Conservation (phyloP, 805 yeast species). For the Schwanniomyces polymorphus region DNA sequence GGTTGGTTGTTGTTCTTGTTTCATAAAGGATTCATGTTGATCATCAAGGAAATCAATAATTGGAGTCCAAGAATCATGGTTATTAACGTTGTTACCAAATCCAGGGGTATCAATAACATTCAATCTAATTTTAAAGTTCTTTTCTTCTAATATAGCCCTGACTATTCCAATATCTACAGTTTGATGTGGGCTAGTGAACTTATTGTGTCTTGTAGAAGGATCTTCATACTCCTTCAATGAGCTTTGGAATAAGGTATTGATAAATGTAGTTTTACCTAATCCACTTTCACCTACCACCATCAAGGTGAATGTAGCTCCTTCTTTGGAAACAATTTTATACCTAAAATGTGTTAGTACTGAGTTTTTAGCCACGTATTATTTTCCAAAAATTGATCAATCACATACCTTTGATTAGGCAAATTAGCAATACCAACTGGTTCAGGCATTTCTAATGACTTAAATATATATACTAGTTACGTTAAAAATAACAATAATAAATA, state of each 20-base stretch:
- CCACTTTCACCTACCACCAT: conserved; percentile 94
- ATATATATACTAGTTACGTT: conserved; percentile 9
- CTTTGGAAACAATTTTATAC: conserved; percentile 71
- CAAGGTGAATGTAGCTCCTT: conserved; percentile 76
- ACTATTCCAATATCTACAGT: conserved; percentile 79
- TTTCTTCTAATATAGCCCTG: conserved; percentile 81
- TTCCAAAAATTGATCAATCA: conserved; percentile 5
- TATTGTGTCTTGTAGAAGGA: conserved; percentile 54
- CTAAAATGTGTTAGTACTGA: conserved; percentile 23
- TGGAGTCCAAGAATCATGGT: conserved; percentile 83
- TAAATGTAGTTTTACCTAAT: conserved; percentile 87
- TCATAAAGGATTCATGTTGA: conserved; percentile 85
- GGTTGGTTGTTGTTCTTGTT: conserved; percentile 89
- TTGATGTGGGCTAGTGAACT: conserved; percentile 53
- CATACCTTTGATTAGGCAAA: conserved; percentile 71
- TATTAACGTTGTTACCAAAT: conserved; percentile 87
- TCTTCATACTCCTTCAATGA: conserved; percentile 60
- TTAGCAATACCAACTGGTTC: conserved; percentile 71
- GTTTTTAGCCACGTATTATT: conserved; percentile 6
- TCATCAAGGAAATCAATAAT: conserved; percentile 86
- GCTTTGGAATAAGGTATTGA: conserved; percentile 82
- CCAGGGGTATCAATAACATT: conserved; percentile 93
- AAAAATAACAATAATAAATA: conserved; percentile 8
- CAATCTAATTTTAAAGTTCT: conserved; percentile 72
- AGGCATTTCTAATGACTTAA: conserved; percentile 28